Conservation (phyloP, 1,284 basidiomycete species). For the Gymnopus androsaceus region DNA sequence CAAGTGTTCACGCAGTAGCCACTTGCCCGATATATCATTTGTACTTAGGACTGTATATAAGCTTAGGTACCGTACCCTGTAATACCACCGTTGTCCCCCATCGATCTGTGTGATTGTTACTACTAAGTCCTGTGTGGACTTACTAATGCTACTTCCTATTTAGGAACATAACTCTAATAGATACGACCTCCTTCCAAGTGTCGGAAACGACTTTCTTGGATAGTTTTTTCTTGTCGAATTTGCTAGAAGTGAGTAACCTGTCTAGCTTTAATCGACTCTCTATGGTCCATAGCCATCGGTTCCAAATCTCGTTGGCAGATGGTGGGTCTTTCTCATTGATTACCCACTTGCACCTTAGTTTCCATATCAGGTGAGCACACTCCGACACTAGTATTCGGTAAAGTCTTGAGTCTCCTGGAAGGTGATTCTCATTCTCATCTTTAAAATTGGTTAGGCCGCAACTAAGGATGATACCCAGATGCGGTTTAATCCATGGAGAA, state of each 20-base stretch:
- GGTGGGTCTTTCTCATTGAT: conserved; percentile 15
- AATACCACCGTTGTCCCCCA: no score
- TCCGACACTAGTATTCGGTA: conserved; percentile 21
- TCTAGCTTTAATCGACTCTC: conserved; percentile 21
- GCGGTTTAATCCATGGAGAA: no score
- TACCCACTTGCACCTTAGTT: conserved; percentile 18
- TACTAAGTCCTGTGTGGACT: no score
- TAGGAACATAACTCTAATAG: conserved; percentile 23
- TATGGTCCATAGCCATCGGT: neutral
- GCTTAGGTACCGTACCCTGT: no score
- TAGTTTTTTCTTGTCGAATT: conserved; percentile 19
- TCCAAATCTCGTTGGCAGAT: neutral
- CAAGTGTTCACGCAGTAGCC: no score
- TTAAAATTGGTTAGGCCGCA: no score
- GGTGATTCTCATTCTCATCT: conserved; percentile 18
- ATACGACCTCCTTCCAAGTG: conserved; percentile 22
- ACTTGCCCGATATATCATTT: no score
- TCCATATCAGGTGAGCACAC: conserved; percentile 26
- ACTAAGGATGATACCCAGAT: no score
- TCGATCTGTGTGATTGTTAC: no score
- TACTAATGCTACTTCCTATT: no score
- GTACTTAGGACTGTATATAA: no score
- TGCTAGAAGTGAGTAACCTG: conserved; percentile 16
- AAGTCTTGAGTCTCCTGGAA: conserved; percentile 12
- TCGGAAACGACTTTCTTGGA: conserved; percentile 10